Conservation (phyloP, 129 eudicot genomes). For the Helianthus annuus region DNA sequence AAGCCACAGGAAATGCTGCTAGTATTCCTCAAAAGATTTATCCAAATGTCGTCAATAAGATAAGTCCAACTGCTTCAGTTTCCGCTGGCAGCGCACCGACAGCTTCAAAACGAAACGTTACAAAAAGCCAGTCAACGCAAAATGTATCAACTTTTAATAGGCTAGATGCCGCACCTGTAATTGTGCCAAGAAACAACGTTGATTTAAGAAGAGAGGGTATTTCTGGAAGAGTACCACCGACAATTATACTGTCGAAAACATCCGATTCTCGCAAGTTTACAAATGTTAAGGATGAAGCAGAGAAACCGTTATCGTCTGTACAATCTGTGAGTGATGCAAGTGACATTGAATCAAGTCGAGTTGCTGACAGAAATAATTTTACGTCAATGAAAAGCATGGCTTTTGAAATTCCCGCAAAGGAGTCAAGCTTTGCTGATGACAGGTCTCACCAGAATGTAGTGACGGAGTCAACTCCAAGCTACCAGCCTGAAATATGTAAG, state of each 20-base stretch:
- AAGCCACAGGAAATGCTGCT: slow-evolving; percentile 66
- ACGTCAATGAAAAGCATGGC: slow-evolving; percentile 38
- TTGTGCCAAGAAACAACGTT: slow-evolving; percentile 79
- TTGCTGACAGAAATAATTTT: slow-evolving; percentile 42
- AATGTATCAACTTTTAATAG: slow-evolving; percentile 52
- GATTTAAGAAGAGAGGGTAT: slow-evolving; percentile 77
- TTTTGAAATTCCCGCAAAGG: slow-evolving; percentile 42
- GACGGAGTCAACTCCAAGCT: slow-evolving; percentile 42
- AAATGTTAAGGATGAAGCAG: slow-evolving; percentile 56
- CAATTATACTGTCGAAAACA: slow-evolving; percentile 47
- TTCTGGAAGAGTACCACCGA: slow-evolving; percentile 57
- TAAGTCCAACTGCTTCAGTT: slow-evolving; percentile 42
- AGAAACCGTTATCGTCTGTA: slow-evolving; percentile 43
- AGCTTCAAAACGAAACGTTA: slow-evolving; percentile 50
- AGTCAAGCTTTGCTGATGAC: slow-evolving; percentile 53
- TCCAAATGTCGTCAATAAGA: slow-evolving; percentile 51
- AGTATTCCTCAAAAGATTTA: slow-evolving; percentile 64
- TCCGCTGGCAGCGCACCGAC: slow-evolving; percentile 45
- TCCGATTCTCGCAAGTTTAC: slow-evolving; percentile 50
- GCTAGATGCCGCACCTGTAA: slow-evolving; percentile 66
- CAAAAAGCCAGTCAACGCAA: slow-evolving; percentile 55
- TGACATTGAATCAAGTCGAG: slow-evolving; percentile 40
- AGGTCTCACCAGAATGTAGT: slow-evolving; percentile 40
- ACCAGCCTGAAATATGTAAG: slow-evolving; percentile 60
- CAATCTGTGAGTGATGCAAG: slow-evolving; percentile 47